Percentiles rank a stretch among this genome's conserved stretches.
Evolutionary conservation across 2,329 filamentous ascomycete genomes (phyloP).

Genomic region (Pyrenophora teres): DNA sequence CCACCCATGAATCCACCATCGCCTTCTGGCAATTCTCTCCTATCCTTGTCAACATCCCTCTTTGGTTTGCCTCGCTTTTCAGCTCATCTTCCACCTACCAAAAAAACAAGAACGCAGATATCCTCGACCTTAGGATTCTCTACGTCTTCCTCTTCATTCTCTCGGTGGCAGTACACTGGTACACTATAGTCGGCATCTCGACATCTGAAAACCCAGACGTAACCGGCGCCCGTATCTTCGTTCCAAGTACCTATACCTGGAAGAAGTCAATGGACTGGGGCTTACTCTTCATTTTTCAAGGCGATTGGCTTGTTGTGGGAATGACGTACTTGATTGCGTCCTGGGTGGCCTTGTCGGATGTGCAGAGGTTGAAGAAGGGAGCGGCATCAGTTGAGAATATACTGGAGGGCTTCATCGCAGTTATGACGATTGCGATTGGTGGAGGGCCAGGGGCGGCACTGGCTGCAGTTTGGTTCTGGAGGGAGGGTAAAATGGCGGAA

Average conservation of each 20-base stretch:
- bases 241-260: slow-evolving; percentile 17
- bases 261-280: slow-evolving; percentile 10
- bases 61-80: slow-evolving; percentile 20
- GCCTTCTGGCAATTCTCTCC: slow-evolving; percentile 24
- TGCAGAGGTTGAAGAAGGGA: slow-evolving; percentile 17
- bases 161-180: slow-evolving; percentile 13
- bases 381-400: slow-evolving; percentile 10
- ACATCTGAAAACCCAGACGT: slow-evolving; percentile 18
- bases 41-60: slow-evolving; percentile 18
- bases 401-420: slow-evolving; percentile 11
- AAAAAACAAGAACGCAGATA: slow-evolving; percentile 15
- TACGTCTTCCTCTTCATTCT: slow-evolving; percentile 15
- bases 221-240: slow-evolving; percentile 14
- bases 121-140: slow-evolving; percentile 14
- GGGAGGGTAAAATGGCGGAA: slow-evolving; percentile 19
- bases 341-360: slow-evolving; percentile 19
- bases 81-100: slow-evolving; percentile 5
- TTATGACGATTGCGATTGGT: slow-evolving; percentile 8
- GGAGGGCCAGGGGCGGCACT: slow-evolving; percentile 20
- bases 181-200: slow-evolving; percentile 15
- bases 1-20: slow-evolving; percentile 10
- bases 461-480: slow-evolving; percentile 22
- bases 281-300: slow-evolving; percentile 26
- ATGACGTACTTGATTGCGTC: slow-evolving; percentile 6
- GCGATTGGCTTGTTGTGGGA: slow-evolving; percentile 20